These are phyloP conservation scores for Saccharomyces pastorianus DNA, from an alignment of 1,139 yeast species.

Conservation along the genomic window DNA sequence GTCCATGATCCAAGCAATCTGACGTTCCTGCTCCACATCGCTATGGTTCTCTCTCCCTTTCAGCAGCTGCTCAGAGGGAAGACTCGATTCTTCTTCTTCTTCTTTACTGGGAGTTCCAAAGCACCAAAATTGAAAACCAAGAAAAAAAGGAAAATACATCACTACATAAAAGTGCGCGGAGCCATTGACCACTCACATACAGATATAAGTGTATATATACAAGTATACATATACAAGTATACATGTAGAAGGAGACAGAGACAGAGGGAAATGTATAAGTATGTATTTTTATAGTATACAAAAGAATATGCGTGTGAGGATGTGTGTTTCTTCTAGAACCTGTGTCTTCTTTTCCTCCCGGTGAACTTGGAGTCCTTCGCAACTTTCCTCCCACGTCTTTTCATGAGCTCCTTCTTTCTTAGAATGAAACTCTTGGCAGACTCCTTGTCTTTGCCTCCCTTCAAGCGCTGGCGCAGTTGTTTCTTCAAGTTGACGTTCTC, in stretches of 20 bases:
- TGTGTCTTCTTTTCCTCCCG: slow-evolving; percentile 84
- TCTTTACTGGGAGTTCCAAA: not conserved
- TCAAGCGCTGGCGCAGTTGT: slow-evolving; percentile 29
- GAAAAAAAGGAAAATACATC: not conserved
- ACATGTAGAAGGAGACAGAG: not conserved
- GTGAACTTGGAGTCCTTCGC: slow-evolving; percentile 89
- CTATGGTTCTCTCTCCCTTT: not conserved
- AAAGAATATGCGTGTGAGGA: not conserved
- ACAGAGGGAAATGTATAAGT: not conserved
- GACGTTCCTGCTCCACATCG: not conserved
- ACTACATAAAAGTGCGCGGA: not conserved
- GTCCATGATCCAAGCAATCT: not conserved
- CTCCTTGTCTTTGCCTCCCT: slow-evolving; percentile 46
- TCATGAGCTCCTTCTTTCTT: slow-evolving; percentile 90
- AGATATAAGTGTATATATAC: not conserved
- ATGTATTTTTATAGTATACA: not conserved
- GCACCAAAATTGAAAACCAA: not conserved
- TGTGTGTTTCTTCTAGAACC: slow-evolving; percentile 41
- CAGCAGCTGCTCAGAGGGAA: too few relatives aligned
- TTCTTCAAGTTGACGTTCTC: slow-evolving; percentile 42
- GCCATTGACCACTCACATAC: not conserved
- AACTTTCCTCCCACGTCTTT: slow-evolving; percentile 80
- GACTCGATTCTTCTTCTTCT: not conserved
- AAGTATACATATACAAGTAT: not conserved
- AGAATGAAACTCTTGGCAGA: slow-evolving; percentile 70